A percentile compares a stretch with the other conserved stretches of the same genome.
phyloP scores from a whole-genome alignment of 306 rosid species.

The Glycyrrhiza uralensis region DNA sequence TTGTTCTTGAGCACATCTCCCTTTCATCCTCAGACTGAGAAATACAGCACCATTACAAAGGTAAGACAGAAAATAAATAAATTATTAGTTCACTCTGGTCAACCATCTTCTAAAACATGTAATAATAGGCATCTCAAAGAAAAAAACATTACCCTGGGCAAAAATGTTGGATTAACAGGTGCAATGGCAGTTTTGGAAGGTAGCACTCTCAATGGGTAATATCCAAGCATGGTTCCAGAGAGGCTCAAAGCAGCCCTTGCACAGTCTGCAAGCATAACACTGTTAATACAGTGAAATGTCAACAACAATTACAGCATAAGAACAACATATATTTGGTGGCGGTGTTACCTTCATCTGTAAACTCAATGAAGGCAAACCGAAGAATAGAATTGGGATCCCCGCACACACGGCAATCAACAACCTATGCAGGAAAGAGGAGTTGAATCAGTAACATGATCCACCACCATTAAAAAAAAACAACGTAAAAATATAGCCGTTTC shows the following conservation, averaged over 20 bases:
- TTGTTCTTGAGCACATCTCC: slow-evolving; percentile 98
- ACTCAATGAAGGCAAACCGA: slow-evolving; percentile 92
- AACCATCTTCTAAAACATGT: not conserved
- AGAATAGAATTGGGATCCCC: slow-evolving; percentile 98
- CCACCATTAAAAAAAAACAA: not conserved
- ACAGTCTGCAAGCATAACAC: slow-evolving; percentile 62
- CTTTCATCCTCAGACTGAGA: slow-evolving; percentile 90
- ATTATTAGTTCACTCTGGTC: slow-evolving; percentile 16
- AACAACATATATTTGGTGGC: not conserved
- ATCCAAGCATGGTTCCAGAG: slow-evolving; percentile 96
- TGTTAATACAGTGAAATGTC: slow-evolving; percentile 19
- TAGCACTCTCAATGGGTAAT: slow-evolving; percentile 84
- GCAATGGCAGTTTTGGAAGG: slow-evolving; percentile 99
- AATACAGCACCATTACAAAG: slow-evolving; percentile 22
- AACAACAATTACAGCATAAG: not conserved
- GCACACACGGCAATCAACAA: slow-evolving; percentile 96
- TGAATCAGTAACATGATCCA: slow-evolving; percentile 24
- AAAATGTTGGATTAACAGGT: slow-evolving; percentile 88
- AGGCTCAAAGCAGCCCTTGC: slow-evolving; percentile 90
- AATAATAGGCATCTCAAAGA: not conserved
- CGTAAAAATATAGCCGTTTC: slow-evolving; percentile 1
- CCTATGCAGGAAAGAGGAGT: slow-evolving; percentile 48
- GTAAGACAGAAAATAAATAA: slow-evolving; percentile 14
- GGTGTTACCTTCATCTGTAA: slow-evolving; percentile 89
- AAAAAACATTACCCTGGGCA: slow-evolving; percentile 80